A percentile compares a stretch with the other conserved stretches of the same genome.
phyloP scores from a whole-genome alignment of 352 stramenopile species.

The Phytophthora tubulina region DNA sequence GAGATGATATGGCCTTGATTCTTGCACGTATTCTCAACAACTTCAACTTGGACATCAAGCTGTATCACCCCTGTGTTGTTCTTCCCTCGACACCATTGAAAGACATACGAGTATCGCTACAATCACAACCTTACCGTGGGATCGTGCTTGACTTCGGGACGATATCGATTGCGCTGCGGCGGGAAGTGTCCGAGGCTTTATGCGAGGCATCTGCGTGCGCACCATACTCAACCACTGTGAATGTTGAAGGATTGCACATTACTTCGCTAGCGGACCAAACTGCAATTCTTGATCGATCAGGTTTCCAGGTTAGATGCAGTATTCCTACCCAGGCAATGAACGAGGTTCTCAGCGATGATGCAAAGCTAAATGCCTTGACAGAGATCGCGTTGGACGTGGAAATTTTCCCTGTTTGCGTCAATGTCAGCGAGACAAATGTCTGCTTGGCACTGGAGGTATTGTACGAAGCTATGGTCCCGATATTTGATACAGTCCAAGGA shows the following conservation, averaged over 20 bases:
- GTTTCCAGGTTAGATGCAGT: conserved; percentile 44
- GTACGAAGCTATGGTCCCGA: conserved; percentile 43
- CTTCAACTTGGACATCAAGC: conserved; percentile 46
- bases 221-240: conserved; percentile 28
- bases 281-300: conserved; percentile 48
- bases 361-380: not conserved
- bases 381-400: conserved; percentile 39
- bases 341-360: not conserved
- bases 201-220: not conserved
- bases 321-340: conserved; percentile 18
- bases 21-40: conserved; percentile 40
- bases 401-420: conserved; percentile 51
- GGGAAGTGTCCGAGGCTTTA: conserved; percentile 22
- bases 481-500: conserved; percentile 39
- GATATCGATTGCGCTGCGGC: conserved; percentile 42
- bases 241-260: conserved; percentile 43
- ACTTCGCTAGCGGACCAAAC: conserved; percentile 42
- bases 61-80: conserved; percentile 59
- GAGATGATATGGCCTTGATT: conserved; percentile 14
- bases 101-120: conserved; percentile 35
- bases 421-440: conserved; percentile 56
- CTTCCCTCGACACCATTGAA: conserved; percentile 56
- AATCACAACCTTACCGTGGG: conserved; percentile 45
- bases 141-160: conserved; percentile 65
- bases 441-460: conserved; percentile 51